Evolutionary conservation across 371 early-diverging fungal species (phyloP).

Genomic region (Mucor plumbeus): DNA sequence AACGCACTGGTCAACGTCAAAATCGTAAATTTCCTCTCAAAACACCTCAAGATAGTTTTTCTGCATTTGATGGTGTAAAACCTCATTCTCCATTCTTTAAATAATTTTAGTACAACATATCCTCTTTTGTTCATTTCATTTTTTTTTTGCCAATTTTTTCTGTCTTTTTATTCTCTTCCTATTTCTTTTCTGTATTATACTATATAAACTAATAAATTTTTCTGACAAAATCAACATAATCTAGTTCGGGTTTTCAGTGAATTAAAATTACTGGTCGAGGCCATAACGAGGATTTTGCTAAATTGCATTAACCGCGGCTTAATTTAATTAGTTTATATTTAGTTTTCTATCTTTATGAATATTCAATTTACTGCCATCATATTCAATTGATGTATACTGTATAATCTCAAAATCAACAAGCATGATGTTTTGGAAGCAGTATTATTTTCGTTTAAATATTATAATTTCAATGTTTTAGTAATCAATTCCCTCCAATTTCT

Average conservation of each 20-base stretch:
- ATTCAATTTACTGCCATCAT: no score
- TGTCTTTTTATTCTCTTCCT: background rate
- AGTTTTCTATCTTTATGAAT: background rate
- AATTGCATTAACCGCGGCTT: background rate
- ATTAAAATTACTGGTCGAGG: background rate
- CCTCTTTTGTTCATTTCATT: background rate
- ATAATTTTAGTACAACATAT: background rate
- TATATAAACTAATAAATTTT: background rate
- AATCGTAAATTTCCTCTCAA: conserved; percentile 38
- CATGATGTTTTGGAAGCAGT: background rate
- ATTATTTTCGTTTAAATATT: no score
- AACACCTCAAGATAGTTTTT: conserved; percentile 35
- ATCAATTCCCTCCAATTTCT: background rate
- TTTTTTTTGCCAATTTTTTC: background rate
- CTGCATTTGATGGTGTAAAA: conserved; percentile 37
- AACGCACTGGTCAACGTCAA: conserved; percentile 53
- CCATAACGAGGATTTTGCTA: no score
- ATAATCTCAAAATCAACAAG: no score
- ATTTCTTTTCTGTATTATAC: background rate
- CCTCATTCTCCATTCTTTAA: conserved; percentile 19
- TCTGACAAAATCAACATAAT: background rate
- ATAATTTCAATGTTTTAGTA: background rate
- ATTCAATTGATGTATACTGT: no score
- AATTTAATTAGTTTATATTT: background rate
- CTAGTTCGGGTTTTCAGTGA: no score